Base-by-base conservation (phyloP, 1,284 basidiomycete genomes). In the Sporisorium iseilematis-ciliati region DNA sequence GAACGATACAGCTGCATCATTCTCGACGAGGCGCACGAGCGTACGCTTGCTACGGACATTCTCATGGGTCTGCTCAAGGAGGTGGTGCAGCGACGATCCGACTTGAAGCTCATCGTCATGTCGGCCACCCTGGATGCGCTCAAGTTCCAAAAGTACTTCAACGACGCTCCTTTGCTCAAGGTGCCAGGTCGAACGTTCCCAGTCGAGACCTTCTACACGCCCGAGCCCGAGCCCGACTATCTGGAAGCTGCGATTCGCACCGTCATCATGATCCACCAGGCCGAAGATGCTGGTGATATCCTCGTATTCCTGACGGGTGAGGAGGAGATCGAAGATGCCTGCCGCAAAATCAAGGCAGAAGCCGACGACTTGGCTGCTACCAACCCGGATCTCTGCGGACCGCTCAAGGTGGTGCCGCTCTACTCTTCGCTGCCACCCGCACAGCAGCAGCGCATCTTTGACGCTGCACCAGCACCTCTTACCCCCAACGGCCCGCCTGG, bases 31-130 rank as follows among this genome's bases (percentile, higher is more conserved):
- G 97, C 94, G 7, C 97, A 99, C 88, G 97, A 99, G 87, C 91
- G 97, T 76, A 99, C 97, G 0, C 89, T 99, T 26, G 94, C 97
- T 0, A 99, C 97, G 38, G 97, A 99, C 87, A 95, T 99, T 77
- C 91, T 99, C 52, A 98, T 99, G 94, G 95, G 96, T 75, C 88
- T 98, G 16, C 83, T 90, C 25, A 90, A 90, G 83, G 89, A 89
- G 71, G 90, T 99, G 18, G 92, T 92, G 2, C 91, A 91, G 82
- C 90, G 90, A 68, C 91, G 97, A 45, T 80, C 90, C 1, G 96
- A 98, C 84, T 90, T 99, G 77, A 99, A 98, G 87, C 92, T 99
- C 82, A 95, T 99, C 67, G 89, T 99, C 88, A 99, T 99, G 97
- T 95, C 93, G 46, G 97, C 97, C 38, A 99, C 97, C 1, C 91